Conservation (phyloP, 1,139 yeast species). For the Saccharomyces pastorianus region DNA sequence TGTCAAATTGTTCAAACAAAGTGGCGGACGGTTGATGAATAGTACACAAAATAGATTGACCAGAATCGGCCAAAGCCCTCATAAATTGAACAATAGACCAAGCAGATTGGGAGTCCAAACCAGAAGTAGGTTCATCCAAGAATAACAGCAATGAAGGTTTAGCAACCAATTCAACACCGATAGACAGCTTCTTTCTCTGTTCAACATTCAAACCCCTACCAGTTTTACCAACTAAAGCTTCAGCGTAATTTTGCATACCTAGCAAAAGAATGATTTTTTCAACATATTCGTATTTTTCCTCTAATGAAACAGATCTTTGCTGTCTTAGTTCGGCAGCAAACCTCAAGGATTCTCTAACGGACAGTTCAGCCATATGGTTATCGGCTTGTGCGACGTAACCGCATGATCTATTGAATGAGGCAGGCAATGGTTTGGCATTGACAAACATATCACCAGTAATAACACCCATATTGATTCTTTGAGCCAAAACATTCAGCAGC, state of each 20-base stretch:
- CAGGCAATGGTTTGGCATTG: conserved; percentile 46
- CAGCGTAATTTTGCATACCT: conserved; percentile 57
- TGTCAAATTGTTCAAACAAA: conserved; percentile 46
- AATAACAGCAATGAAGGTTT: conserved; percentile 46
- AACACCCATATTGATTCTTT: conserved; percentile 50
- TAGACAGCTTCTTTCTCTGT: conserved; percentile 57
- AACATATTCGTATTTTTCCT: conserved; percentile 50
- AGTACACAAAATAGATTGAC: conserved; percentile 51
- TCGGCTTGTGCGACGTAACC: conserved; percentile 65
- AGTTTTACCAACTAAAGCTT: conserved; percentile 49
- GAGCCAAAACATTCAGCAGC: conserved; percentile 50
- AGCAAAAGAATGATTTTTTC: conserved; percentile 48
- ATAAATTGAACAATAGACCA: conserved; percentile 49
- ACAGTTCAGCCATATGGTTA: conserved; percentile 47
- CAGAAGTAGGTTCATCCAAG: conserved; percentile 53
- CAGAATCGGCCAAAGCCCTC: conserved; percentile 45
- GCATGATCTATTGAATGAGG: conserved; percentile 50
- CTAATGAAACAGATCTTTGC: conserved; percentile 40
- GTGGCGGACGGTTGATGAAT: conserved; percentile 55
- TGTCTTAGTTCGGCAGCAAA: conserved; percentile 58
- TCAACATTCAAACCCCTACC: conserved; percentile 59
- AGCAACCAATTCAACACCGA: conserved; percentile 55
- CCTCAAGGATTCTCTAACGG: conserved; percentile 54
- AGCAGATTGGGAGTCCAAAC: conserved; percentile 54
- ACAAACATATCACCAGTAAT: conserved; percentile 59